These are phyloP conservation scores for Pseudocohnilembus persalinus DNA, from an alignment of 169 alveolate species.

Conservation along the genomic window DNA sequence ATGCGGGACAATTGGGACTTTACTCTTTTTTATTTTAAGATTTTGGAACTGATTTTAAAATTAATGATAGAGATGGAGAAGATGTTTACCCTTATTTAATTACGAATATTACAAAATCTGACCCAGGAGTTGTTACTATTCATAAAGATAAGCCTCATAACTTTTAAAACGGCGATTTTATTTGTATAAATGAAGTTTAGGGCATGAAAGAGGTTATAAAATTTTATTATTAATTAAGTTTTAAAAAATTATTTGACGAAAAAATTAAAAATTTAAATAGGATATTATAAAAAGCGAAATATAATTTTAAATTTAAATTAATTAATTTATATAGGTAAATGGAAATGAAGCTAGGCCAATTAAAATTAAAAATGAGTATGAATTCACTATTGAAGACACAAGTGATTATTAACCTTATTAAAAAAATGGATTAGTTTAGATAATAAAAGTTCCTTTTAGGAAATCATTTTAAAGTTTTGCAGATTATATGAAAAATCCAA, in stretches of 20 bases:
- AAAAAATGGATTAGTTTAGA: conserved; percentile 16
- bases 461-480: conserved; percentile 3
- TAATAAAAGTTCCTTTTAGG: conserved; percentile 17
- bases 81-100: conserved; percentile 15
- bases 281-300: neutral
- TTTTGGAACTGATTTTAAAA: conserved; percentile 21
- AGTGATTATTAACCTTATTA: neutral
- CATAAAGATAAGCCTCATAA: conserved; percentile 3
- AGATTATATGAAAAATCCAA: neutral
- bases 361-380: conserved; percentile 2
- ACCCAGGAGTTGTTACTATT: conserved; percentile 27
- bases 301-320: neutral
- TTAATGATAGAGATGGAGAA: conserved; percentile 27
- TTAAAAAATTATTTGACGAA: neutral
- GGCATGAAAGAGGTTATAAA: conserved; percentile 17
- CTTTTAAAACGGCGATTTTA: conserved; percentile 17
- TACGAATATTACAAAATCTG: neutral
- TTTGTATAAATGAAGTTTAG: conserved; percentile 19
- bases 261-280: neutral
- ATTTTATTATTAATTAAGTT: neutral
- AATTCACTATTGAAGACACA: conserved; percentile 26
- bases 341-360: conserved; percentile 25
- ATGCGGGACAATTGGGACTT: conserved; percentile 11
- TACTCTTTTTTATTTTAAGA: neutral
- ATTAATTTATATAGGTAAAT: neutral